These are phyloP conservation scores for Vishniacozyma victoriae DNA, from an alignment of 768 basidiomycete genomes.

Conservation along the genomic window DNA sequence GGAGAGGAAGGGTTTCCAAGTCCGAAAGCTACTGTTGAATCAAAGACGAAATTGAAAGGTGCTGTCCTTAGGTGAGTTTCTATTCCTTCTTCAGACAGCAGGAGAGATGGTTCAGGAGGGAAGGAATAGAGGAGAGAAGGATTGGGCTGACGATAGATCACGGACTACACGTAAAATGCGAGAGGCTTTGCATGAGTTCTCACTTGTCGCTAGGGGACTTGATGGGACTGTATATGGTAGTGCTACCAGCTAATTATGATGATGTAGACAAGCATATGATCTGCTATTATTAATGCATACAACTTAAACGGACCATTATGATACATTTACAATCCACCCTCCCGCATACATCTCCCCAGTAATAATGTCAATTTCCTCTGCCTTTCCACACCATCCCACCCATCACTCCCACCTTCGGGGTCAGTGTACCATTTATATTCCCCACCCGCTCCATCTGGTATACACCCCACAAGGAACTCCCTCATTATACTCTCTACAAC, in stretches of 20 bases:
- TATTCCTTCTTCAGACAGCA: neutral
- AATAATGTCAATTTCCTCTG: constrained; percentile 9
- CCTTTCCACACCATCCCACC: constrained; percentile 19
- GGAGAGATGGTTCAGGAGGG: no score
- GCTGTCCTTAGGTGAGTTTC: constrained; percentile 37
- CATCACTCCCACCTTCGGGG: neutral
- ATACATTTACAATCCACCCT: no score
- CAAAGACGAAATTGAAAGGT: constrained; percentile 64
- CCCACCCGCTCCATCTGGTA: constrained; percentile 19
- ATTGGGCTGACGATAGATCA: constrained; percentile 53
- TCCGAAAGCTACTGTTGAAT: constrained; percentile 65
- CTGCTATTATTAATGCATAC: no score
- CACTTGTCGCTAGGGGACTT: constrained; percentile 72
- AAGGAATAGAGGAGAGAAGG: neutral
- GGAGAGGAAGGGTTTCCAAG: constrained; percentile 56
- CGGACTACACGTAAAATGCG: constrained; percentile 66
- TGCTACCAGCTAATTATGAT: no score
- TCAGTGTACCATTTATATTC: neutral
- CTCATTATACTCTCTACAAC: constrained; percentile 2
- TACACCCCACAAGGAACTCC: constrained; percentile 28
- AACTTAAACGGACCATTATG: no score
- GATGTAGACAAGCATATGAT: no score
- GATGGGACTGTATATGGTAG: constrained; percentile 83
- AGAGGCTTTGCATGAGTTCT: constrained; percentile 83
- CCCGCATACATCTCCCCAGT: no score